Evolutionary conservation across 2,329 filamentous ascomycete species (phyloP).

Genomic region (Truncatella angustata): DNA sequence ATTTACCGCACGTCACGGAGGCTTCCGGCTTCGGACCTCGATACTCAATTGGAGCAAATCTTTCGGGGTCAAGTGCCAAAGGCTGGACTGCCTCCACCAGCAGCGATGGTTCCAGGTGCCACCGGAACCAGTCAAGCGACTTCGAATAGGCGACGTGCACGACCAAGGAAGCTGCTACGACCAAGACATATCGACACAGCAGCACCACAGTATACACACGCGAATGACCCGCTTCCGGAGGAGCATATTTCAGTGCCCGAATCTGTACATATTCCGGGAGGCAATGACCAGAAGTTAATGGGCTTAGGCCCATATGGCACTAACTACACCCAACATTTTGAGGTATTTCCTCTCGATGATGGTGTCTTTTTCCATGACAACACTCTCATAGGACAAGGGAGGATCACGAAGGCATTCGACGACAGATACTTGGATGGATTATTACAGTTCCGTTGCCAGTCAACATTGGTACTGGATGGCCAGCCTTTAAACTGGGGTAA

Average conservation of each 20-base stretch:
- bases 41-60: constrained; percentile 36
- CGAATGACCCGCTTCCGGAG: constrained; percentile 49
- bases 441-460: constrained; percentile 27
- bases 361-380: constrained; percentile 59
- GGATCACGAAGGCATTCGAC: constrained; percentile 39
- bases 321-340: constrained; percentile 61
- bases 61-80: constrained; percentile 22
- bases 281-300: constrained; percentile 37
- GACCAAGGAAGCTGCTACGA: constrained; percentile 39
- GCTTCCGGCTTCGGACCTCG: constrained; percentile 18
- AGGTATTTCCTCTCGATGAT: constrained; percentile 55
- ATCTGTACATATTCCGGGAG: constrained; percentile 15
- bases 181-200: constrained; percentile 47
- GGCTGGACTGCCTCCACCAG: constrained; percentile 5
- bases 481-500: constrained; percentile 51
- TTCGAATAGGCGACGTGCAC: constrained; percentile 10
- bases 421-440: constrained; percentile 26
- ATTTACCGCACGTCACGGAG: constrained; percentile 45
- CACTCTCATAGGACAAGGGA: constrained; percentile 57
- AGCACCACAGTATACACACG: constrained; percentile 51
- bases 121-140: constrained; percentile 9
- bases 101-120: constrained; percentile 7
- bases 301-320: constrained; percentile 61
- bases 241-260: constrained; percentile 18
- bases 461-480: constrained; percentile 45